Conservation (phyloP, 768 basidiomycete genomes). For the Piloderma croceum region DNA sequence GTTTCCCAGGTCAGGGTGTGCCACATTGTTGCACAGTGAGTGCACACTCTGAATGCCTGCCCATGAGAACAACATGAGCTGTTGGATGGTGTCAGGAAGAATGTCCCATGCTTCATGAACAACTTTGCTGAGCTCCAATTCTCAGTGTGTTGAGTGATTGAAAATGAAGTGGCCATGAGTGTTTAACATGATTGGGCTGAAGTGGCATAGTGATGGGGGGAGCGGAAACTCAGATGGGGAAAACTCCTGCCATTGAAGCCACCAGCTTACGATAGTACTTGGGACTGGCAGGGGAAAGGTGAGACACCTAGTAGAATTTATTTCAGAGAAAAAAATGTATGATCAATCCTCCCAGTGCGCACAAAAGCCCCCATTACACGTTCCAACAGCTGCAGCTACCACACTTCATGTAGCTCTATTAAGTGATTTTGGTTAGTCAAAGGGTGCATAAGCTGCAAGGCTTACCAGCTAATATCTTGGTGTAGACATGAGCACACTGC, state of each 20-base stretch:
- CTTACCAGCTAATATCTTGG: slow-evolving; percentile 6
- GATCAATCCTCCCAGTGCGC: slow-evolving; percentile 5
- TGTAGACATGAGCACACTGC: slow-evolving; percentile 5
- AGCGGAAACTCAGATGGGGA: slow-evolving; percentile 6
- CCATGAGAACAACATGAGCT: slow-evolving; percentile 11
- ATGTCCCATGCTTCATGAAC: slow-evolving; percentile 5
- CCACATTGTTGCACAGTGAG: slow-evolving; percentile 2
- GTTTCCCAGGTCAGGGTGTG: slow-evolving; percentile 5
- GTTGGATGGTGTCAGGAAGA: slow-evolving; percentile 9
- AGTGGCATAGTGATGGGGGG: slow-evolving; percentile 8
- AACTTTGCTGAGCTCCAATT: slow-evolving; percentile 8
- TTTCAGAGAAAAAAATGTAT: slow-evolving; percentile 7
- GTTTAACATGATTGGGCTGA: slow-evolving; percentile 6
- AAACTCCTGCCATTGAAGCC: slow-evolving; percentile 11
- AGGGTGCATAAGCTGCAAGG: slow-evolving; percentile 7
- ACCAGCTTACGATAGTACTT: slow-evolving; percentile 8
- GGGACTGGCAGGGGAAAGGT: slow-evolving; percentile 7
- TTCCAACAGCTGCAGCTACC: slow-evolving; percentile 6
- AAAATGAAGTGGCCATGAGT: slow-evolving; percentile 8
- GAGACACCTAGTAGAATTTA: slow-evolving; percentile 10
- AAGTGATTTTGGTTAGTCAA: slow-evolving; percentile 10
- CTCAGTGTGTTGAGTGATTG: slow-evolving; percentile 5
- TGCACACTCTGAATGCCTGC: slow-evolving; percentile 6
- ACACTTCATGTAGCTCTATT: slow-evolving; percentile 10
- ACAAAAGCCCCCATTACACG: slow-evolving; percentile 3